A percentile compares a stretch with the other conserved stretches of the same genome.
These are phyloP conservation scores for Aspergillus taichungensis DNA, from an alignment of 495 filamentous ascomycete species.

Conservation along the genomic window DNA sequence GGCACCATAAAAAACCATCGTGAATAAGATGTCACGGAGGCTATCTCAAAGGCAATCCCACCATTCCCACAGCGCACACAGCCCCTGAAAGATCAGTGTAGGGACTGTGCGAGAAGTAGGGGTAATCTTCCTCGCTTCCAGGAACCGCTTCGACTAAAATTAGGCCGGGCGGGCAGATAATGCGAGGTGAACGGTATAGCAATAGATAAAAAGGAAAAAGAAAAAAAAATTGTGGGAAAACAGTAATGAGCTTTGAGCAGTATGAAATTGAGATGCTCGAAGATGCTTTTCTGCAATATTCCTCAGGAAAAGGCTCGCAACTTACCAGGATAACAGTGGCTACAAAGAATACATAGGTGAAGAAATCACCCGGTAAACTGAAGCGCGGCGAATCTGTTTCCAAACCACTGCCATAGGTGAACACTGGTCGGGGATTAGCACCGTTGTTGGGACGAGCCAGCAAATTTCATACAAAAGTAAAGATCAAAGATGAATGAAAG, in stretches of 20 bases:
- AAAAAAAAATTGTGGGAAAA: constrained; percentile 9
- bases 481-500: constrained; percentile 70
- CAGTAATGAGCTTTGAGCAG: constrained; percentile 6
- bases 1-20: constrained; percentile 75
- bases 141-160: constrained; percentile 87
- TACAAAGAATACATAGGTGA: constrained; percentile 58
- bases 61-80: constrained; percentile 74
- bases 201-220: constrained; percentile 12
- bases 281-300: too few relatives aligned
- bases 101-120: constrained; percentile 60
- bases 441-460: constrained; percentile 4
- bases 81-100: constrained; percentile 62
- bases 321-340: constrained; percentile 53
- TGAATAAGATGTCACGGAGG: constrained; percentile 53
- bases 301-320: constrained; percentile 12
- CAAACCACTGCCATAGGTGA: constrained; percentile 53
- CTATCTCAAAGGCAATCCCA: constrained; percentile 87
- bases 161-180: constrained; percentile 93
- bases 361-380: constrained; percentile 55
- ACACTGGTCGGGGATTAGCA: constrained; percentile 44
- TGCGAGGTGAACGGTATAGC: constrained; percentile 51
- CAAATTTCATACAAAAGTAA: constrained; percentile 57
- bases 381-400: constrained; percentile 55
- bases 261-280: background rate
- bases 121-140: constrained; percentile 96